Evolutionary conservation across 2,329 filamentous ascomycete genomes (phyloP).

Genomic region (Orbilia ellipsospora): DNA sequence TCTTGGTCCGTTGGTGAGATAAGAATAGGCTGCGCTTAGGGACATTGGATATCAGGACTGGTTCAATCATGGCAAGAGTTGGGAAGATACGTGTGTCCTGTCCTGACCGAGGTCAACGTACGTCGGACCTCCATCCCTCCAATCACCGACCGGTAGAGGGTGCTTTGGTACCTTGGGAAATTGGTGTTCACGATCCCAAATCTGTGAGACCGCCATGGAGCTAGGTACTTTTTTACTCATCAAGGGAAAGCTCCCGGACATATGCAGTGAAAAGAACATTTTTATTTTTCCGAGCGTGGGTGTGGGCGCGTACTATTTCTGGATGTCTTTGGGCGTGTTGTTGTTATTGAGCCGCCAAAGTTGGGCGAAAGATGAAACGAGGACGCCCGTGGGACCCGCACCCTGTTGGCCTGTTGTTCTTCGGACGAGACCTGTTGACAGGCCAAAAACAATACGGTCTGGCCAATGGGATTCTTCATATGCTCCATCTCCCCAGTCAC

Average conservation of each 20-base stretch:
- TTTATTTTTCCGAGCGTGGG: constrained; percentile 35
- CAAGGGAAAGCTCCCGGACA: neutral
- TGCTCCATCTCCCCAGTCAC: constrained; percentile 15
- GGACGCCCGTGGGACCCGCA: neutral
- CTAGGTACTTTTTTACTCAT: neutral
- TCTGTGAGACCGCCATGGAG: neutral
- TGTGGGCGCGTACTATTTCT: constrained; percentile 56
- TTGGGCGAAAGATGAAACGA: constrained; percentile 53
- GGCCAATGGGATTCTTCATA: constrained; percentile 25
- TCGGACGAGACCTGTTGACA: constrained; percentile 33
- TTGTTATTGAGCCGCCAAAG: constrained; percentile 34
- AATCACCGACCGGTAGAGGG: constrained; percentile 29
- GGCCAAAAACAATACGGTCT: constrained; percentile 17
- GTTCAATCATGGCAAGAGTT: constrained; percentile 6
- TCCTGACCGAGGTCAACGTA: too few species aligned
- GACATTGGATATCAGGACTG: constrained; percentile 24
- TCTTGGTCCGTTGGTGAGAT: constrained; percentile 23
- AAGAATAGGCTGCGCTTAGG: constrained; percentile 53
- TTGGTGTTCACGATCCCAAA: constrained; percentile 3
- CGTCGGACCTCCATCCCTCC: constrained; percentile 33
- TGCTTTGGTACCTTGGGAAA: constrained; percentile 29
- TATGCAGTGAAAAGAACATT: neutral
- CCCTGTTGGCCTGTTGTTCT: constrained; percentile 6
- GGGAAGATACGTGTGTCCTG: neutral
- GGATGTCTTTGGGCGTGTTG: constrained; percentile 26